Conservation (phyloP, 768 basidiomycete species). For the Rhodosporidiobolus odoratus region DNA sequence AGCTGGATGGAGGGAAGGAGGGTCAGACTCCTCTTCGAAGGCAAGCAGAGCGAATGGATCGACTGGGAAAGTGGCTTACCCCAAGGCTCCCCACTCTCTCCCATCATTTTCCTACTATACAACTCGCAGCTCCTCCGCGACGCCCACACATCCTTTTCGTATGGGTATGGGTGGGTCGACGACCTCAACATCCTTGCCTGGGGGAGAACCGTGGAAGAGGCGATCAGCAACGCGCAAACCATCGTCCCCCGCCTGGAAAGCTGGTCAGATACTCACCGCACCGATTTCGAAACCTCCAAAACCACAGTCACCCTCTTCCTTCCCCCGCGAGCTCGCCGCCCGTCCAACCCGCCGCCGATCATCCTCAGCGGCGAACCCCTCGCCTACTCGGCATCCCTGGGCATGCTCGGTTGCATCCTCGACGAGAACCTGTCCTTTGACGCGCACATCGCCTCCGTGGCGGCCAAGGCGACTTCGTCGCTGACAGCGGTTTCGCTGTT, state of each 20-base stretch:
- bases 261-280: not conserved
- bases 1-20: not conserved
- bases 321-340: not conserved
- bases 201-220: not conserved
- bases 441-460: not conserved
- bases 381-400: not conserved
- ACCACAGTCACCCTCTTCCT: not conserved
- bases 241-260: not conserved
- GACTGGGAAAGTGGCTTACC: not conserved
- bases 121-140: not conserved
- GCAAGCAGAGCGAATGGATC: not conserved
- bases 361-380: not conserved
- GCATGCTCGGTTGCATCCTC: not conserved
- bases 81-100: not conserved
- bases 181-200: not conserved
- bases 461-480: not conserved
- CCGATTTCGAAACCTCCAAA: not conserved
- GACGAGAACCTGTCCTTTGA: not conserved
- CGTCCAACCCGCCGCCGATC: not conserved
- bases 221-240: not conserved
- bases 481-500: not conserved
- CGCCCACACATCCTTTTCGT: not conserved
- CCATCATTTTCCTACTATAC: not conserved
- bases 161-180: not conserved
- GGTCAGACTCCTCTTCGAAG: not conserved